Percentiles rank a stretch among this genome's conserved stretches.
These are phyloP conservation scores for Yarrowia hollandica DNA, from an alignment of 805 yeast genomes.

Conservation along the genomic window DNA sequence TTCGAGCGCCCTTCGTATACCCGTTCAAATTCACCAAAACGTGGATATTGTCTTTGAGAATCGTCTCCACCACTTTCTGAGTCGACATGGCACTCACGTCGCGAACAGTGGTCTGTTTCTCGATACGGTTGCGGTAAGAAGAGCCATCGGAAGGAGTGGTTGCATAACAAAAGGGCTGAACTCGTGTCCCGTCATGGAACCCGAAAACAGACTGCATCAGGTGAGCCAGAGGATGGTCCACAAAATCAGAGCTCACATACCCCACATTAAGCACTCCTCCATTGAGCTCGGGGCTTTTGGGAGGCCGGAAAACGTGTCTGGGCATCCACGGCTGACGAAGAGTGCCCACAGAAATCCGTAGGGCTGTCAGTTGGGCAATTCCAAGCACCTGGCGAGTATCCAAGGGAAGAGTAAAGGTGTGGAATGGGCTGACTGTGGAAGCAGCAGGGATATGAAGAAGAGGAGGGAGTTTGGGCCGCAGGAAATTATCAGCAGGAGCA, in stretches of 20 bases:
- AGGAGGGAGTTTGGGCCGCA: not conserved
- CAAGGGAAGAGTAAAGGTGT: constrained; percentile 41
- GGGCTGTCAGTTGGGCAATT: constrained; percentile 37
- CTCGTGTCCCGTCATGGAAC: constrained; percentile 34
- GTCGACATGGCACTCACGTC: constrained; percentile 37
- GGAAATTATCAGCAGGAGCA: not conserved
- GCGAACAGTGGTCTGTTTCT: not conserved
- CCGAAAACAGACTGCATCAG: constrained; percentile 43
- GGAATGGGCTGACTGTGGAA: constrained; percentile 41
- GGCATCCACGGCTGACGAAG: constrained; percentile 39
- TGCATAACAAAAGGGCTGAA: constrained; percentile 39
- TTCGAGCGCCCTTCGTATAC: constrained; percentile 42
- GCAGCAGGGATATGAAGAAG: constrained; percentile 36
- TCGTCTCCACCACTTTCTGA: constrained; percentile 36
- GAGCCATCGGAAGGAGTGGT: constrained; percentile 39
- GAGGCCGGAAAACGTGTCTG: constrained; percentile 38
- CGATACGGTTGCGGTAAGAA: constrained; percentile 29
- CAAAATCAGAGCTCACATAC: constrained; percentile 41
- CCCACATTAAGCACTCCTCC: constrained; percentile 38
- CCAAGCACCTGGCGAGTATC: constrained; percentile 35
- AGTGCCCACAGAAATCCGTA: constrained; percentile 36
- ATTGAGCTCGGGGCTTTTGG: constrained; percentile 35
- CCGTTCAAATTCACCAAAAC: constrained; percentile 41
- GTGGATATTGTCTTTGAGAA: constrained; percentile 40
- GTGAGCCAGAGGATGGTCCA: constrained; percentile 42